Evolutionary conservation across 2,329 filamentous ascomycete genomes (phyloP).

Genomic region (Lojkania enalia): DNA sequence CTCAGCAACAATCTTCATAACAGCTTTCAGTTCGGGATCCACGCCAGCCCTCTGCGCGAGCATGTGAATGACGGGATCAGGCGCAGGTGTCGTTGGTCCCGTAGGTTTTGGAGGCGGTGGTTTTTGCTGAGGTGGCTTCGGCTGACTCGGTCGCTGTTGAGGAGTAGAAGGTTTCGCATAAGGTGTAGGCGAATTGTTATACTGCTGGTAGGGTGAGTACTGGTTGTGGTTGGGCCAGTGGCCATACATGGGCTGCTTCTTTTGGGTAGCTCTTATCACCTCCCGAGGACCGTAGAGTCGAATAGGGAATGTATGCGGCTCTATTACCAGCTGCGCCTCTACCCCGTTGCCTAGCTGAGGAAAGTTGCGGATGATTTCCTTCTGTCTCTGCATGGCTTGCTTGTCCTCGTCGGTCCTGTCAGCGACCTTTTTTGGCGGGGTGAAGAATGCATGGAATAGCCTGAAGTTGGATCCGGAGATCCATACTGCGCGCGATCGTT

Average conservation of each 20-base stretch:
- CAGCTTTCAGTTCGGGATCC: slow-evolving; percentile 70
- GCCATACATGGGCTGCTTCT: slow-evolving; percentile 37
- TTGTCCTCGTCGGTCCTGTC: slow-evolving; percentile 68
- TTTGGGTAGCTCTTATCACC: slow-evolving; percentile 25
- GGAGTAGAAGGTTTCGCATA: slow-evolving; percentile 33
- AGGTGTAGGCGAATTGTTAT: slow-evolving; percentile 26
- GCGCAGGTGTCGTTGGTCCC: slow-evolving; percentile 42
- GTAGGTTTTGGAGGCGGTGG: slow-evolving; percentile 23
- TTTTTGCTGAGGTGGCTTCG: slow-evolving; percentile 31
- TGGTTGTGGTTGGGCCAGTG: slow-evolving; percentile 42
- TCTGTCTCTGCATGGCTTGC: slow-evolving; percentile 64
- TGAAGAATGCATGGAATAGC: slow-evolving; percentile 42
- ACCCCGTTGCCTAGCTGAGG: slow-evolving; percentile 32
- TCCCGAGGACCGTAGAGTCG: slow-evolving; percentile 39
- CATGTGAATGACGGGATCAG: slow-evolving; percentile 81
- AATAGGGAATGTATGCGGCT: slow-evolving; percentile 79
- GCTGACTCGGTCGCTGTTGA: slow-evolving; percentile 30
- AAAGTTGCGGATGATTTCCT: slow-evolving; percentile 45
- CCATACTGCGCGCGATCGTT: slow-evolving; percentile 65
- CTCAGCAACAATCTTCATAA: slow-evolving; percentile 83
- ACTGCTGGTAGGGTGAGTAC: slow-evolving; percentile 29
- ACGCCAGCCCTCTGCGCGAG: slow-evolving; percentile 75
- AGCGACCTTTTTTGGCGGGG: slow-evolving; percentile 44
- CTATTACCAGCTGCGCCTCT: slow-evolving; percentile 70
- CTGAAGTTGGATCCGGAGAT: slow-evolving; percentile 43